Percentiles rank a stretch among this genome's conserved stretches.
These are phyloP conservation scores for Neofusicoccum cordaticola DNA, from an alignment of 2,329 filamentous ascomycete genomes.

Conservation along the genomic window DNA sequence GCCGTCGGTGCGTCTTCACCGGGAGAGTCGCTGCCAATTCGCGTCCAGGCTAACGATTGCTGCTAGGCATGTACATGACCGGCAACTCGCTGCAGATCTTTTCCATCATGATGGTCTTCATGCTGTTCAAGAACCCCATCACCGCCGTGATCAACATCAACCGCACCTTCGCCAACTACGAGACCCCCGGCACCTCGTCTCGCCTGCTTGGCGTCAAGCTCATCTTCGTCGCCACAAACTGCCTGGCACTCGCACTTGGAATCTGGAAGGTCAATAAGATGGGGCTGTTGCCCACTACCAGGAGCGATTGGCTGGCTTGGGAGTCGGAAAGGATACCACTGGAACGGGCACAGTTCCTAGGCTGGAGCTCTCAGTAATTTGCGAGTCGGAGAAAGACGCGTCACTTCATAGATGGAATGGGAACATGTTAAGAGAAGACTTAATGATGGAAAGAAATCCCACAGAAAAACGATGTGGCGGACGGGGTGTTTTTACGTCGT, in stretches of 20 bases:
- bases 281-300: conserved; percentile 93
- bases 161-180: conserved; percentile 85
- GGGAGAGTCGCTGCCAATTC: background rate
- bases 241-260: conserved; percentile 77
- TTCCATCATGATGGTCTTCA: conserved; percentile 99
- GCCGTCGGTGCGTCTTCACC: conserved; percentile 69
- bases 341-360: conserved; percentile 16
- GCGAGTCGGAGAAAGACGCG: background rate
- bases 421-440: background rate
- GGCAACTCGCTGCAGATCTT: conserved; percentile 98
- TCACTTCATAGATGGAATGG: background rate
- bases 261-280: conserved; percentile 97
- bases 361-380: background rate
- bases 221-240: conserved; percentile 83
- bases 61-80: conserved; percentile 89
- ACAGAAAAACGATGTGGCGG: background rate
- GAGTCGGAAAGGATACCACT: conserved; percentile 53
- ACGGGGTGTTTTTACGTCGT: background rate
- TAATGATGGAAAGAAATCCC: background rate
- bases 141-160: conserved; percentile 80
- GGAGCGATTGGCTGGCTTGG: conserved; percentile 97
- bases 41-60: background rate
- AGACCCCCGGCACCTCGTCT: conserved; percentile 71
- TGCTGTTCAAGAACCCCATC: conserved; percentile 96
- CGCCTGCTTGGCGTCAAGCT: conserved; percentile 80